Base-by-base conservation (phyloP, 148 eudicot genomes). In the Spergularia bocconei region DNA sequence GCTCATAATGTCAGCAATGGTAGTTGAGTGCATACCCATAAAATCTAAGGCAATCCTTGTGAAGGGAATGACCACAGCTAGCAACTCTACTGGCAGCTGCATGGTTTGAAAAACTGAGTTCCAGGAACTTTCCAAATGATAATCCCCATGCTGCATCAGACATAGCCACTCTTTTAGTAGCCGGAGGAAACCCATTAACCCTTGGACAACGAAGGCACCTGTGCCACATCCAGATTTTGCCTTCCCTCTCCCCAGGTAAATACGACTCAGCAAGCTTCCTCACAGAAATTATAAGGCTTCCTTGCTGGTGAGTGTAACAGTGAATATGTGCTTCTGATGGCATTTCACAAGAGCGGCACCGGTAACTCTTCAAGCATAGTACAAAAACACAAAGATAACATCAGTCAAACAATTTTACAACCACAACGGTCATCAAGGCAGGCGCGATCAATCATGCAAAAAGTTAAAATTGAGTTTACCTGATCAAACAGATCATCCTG, bases 71-170 rank as follows among this genome's bases (percentile, higher is more conserved):
- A 70, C 99, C 99, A 89, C 99, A 96, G 75, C 87, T 92, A 63
- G 99, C 97, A 75, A 91, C 92, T 79, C 95, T 86, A 79, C 93
- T 91, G 63, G 97, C 97, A 76, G 96, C 98, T 74, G 95, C 92
- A 82, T 96, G 98, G 79, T 96, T 89, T 77, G 99, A 96, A 85
- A 96, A 96, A 81, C 97, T 92, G 58, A 96, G 97, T 84, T 96
- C 99, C 85, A 96, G 77, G 79, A 92, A 96, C 80, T 96, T 96
- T 77, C 99, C 99, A 69, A 96, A 96, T 21, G 99, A 96, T 83
- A 96, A 84, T n/a, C 99, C 98, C 99, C 99, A 96, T 48, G 99
- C 99, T 77, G 99, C 99, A 85, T 96, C 98, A 78, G 99, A 96
- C 99, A 96, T 96, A 69, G 85, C 86, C 73, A 96, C 83, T 85